A percentile compares a stretch with the other conserved stretches of the same genome.
These are phyloP conservation scores for Rhinocladiella mackenziei DNA, from an alignment of 2,329 filamentous ascomycete genomes.

Conservation along the genomic window DNA sequence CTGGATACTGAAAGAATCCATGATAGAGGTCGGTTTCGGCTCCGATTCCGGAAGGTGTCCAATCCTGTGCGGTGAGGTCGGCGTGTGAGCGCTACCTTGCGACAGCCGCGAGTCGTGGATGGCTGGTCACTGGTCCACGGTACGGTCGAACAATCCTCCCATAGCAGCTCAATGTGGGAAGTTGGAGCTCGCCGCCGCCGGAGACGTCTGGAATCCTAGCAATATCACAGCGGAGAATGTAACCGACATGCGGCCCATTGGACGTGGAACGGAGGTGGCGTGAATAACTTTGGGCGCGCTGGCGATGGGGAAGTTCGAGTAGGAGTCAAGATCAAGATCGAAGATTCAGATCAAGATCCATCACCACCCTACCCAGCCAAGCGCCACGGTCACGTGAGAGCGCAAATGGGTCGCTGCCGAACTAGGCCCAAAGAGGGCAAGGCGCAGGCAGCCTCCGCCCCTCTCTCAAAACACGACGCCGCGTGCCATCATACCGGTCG, in stretches of 20 bases:
- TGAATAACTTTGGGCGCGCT: neutral
- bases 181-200: no score
- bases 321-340: constrained; percentile 2
- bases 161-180: no score
- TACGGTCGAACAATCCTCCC: constrained; percentile 3
- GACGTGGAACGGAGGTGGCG: no score
- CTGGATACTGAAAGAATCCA: constrained; percentile 23
- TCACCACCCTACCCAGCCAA: no score
- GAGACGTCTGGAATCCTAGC: no score
- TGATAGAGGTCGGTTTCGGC: constrained; percentile 15
- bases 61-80: neutral
- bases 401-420: no score
- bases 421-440: no score
- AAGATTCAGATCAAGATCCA: constrained; percentile 1
- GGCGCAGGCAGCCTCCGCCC: no score
- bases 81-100: neutral
- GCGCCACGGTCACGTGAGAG: neutral
- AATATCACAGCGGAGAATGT: no score
- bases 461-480: no score
- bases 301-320: neutral
- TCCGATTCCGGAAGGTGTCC: constrained; percentile 12
- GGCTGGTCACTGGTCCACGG: neutral
- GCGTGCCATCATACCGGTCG: no score
- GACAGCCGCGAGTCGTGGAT: neutral
- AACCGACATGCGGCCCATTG: no score